Percentiles rank a stretch among this genome's conserved stretches.
Conservation (phyloP, 148 eudicot species). For the Camellia sinensis region DNA sequence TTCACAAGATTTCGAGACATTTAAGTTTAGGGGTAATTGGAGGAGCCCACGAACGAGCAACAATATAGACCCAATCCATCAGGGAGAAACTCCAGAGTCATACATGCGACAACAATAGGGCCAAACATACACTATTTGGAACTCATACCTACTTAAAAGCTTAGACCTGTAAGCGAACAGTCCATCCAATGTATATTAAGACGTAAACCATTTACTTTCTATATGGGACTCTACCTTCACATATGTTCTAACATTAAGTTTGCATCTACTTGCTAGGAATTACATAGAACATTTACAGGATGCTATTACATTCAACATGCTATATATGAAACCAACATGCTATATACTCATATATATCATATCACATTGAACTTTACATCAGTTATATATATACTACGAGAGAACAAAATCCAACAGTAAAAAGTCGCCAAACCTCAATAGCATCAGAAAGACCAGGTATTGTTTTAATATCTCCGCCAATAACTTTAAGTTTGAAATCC, state of each 20-base stretch:
- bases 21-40: background rate
- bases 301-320: background rate
- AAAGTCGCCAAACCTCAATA: slow-evolving; percentile 65
- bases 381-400: background rate
- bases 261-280: background rate
- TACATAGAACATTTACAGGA: background rate
- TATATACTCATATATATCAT: background rate
- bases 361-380: background rate
- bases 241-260: too few relatives aligned
- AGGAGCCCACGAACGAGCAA: too few relatives aligned
- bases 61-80: too few relatives aligned
- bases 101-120: too few relatives aligned
- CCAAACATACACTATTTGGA: too few relatives aligned
- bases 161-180: too few relatives aligned
- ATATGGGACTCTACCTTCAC: too few relatives aligned
- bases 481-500: slow-evolving; percentile 84
- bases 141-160: too few relatives aligned
- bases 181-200: too few relatives aligned
- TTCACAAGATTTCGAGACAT: background rate
- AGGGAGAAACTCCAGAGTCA: too few relatives aligned
- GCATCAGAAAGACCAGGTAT: slow-evolving; percentile 96
- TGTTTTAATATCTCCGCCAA: slow-evolving; percentile 90
- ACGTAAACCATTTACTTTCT: too few relatives aligned
- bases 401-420: background rate
- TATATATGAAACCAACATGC: slow-evolving; percentile 3